Evolutionary conservation across 2,329 filamentous ascomycete species (phyloP).

Genomic region (Thielaviopsis cerberus): DNA sequence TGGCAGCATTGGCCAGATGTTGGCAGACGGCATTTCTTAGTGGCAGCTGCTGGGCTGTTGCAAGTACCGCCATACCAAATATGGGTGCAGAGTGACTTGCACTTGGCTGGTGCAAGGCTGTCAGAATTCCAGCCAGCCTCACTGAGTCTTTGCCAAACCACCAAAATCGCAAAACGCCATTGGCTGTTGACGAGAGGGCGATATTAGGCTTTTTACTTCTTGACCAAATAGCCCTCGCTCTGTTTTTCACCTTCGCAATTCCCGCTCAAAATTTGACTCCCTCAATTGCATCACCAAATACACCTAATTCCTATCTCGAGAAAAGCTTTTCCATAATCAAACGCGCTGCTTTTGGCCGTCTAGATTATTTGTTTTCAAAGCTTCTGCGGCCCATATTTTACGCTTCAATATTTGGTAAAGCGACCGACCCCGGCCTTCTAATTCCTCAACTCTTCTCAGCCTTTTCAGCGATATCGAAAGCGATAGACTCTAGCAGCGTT

Average conservation of each 20-base stretch:
- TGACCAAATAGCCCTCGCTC: no score
- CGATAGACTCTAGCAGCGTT: neutral
- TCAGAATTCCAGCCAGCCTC: neutral
- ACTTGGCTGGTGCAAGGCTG: neutral
- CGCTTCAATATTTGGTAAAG: neutral
- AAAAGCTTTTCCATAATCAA: neutral
- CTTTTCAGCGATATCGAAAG: neutral
- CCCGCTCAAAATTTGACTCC: no score
- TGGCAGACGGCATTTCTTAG: neutral
- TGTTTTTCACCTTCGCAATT: no score
- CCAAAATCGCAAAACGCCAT: neutral
- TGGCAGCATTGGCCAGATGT: neutral
- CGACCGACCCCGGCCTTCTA: neutral
- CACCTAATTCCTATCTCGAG: neutral
- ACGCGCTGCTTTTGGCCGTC: neutral
- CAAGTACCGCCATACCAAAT: neutral
- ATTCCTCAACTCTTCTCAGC: neutral
- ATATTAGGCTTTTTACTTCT: no score
- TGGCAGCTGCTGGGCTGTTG: neutral
- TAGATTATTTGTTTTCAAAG: neutral
- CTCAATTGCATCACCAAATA: no score
- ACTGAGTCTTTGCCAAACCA: neutral
- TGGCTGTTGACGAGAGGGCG: no score
- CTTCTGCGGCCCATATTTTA: neutral
- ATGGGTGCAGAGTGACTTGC: neutral